These are phyloP conservation scores for Myxozyma udenii DNA, from an alignment of 805 yeast genomes.

Conservation along the genomic window DNA sequence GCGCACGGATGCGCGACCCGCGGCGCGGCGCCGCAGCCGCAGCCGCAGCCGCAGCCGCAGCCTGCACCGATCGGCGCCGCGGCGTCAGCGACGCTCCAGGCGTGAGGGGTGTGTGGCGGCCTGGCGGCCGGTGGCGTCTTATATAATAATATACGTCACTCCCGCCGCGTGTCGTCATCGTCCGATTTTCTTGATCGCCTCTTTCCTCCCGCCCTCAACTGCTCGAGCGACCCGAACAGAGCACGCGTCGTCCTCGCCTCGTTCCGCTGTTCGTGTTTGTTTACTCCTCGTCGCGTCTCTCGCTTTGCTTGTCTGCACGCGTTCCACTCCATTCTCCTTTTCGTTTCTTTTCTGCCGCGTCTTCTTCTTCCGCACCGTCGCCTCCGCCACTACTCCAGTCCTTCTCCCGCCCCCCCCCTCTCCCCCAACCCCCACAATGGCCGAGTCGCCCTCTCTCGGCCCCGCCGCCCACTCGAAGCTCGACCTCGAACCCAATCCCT, in stretches of 20 bases:
- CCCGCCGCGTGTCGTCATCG: conserved; percentile 19
- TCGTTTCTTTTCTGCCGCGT: background rate
- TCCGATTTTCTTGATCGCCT: conserved; percentile 16
- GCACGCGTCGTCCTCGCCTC: background rate
- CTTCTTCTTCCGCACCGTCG: conserved; percentile 1
- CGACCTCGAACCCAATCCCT: conserved; percentile 90
- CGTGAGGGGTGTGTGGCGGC: no score
- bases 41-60: no score
- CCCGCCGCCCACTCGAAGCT: conserved; percentile 37
- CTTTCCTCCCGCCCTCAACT: conserved; percentile 6
- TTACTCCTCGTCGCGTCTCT: background rate
- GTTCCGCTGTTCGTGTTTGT: background rate
- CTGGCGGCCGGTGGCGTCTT: no score
- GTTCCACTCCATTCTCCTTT: background rate
- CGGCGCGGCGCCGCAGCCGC: no score
- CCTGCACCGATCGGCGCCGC: no score
- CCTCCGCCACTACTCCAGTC: no score
- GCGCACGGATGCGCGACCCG: no score
- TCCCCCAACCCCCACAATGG: background rate
- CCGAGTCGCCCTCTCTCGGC: background rate
- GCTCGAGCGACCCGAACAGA: conserved; percentile 6
- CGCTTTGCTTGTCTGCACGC: background rate
- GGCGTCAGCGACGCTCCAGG: no score
- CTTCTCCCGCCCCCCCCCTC: background rate
- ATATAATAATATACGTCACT: conserved; percentile 25